phyloP scores from a whole-genome alignment of 495 filamentous ascomycete species.

The Hyaloscypha finlandica region DNA sequence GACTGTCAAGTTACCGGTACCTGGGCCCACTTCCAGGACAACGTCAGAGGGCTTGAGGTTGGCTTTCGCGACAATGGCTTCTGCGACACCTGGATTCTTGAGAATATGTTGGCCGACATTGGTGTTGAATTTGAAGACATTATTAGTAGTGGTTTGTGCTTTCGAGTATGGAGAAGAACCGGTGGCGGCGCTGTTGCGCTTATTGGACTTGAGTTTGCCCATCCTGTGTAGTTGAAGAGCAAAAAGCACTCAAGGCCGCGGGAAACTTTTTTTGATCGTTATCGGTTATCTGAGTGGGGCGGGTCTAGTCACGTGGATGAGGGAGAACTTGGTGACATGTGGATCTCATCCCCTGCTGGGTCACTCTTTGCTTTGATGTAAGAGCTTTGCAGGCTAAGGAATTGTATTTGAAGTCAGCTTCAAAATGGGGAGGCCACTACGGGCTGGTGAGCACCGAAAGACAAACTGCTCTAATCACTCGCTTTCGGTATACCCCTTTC shows the following conservation, averaged over 20 bases:
- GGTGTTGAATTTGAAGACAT: constrained; percentile 82
- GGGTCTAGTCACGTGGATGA: neutral
- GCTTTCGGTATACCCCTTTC: too few relatives aligned
- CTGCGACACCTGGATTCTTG: constrained; percentile 91
- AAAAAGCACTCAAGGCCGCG: neutral
- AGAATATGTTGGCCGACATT: constrained; percentile 90
- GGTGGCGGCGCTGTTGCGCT: constrained; percentile 58
- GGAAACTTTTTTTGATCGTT: neutral
- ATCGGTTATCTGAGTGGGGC: neutral
- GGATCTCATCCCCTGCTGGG: too few relatives aligned
- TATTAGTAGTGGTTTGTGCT: constrained; percentile 59
- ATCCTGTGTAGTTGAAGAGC: constrained; percentile 34
- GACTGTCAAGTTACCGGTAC: constrained; percentile 86
- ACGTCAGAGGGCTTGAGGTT: constrained; percentile 87
- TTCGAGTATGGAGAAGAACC: constrained; percentile 57
- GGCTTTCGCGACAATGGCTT: constrained; percentile 84
- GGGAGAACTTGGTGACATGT: too few relatives aligned
- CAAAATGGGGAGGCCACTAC: too few relatives aligned
- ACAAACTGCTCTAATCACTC: too few relatives aligned
- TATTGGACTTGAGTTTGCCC: constrained; percentile 63
- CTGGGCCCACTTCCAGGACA: constrained; percentile 54
- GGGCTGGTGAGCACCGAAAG: too few relatives aligned
- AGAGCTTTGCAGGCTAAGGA: too few relatives aligned
- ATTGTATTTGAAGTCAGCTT: too few relatives aligned
- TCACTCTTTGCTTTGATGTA: too few relatives aligned